Conservation (phyloP, 1,284 basidiomycete species). For the Phellopilus nigrolimitatus region DNA sequence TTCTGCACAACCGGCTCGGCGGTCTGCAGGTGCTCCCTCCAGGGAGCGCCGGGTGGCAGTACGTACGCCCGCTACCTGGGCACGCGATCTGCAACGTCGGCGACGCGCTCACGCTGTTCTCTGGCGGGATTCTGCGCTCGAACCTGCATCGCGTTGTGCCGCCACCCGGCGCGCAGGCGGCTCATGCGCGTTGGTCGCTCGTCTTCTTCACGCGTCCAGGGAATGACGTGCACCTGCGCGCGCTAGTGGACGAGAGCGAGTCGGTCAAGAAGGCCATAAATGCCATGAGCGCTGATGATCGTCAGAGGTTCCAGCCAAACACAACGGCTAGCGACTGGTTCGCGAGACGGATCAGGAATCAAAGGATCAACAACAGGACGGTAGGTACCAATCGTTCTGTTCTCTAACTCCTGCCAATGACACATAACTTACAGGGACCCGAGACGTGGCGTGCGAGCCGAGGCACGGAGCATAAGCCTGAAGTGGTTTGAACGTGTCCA, state of each 20-base stretch:
- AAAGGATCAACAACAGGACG: slow-evolving; percentile 41
- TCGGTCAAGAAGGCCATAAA: not conserved
- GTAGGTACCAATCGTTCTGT: slow-evolving; percentile 24
- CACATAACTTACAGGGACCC: slow-evolving; percentile 27
- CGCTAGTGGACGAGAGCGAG: slow-evolving; percentile 46
- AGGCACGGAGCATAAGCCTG: slow-evolving; percentile 32
- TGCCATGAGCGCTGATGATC: slow-evolving; percentile 9
- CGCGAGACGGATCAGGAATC: slow-evolving; percentile 39
- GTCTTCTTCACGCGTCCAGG: slow-evolving; percentile 62
- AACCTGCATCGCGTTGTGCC: slow-evolving; percentile 50
- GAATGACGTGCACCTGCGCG: slow-evolving; percentile 41
- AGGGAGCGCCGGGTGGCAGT: slow-evolving; percentile 61
- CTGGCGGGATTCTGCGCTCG: slow-evolving; percentile 52
- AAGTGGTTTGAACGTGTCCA: slow-evolving; percentile 21
- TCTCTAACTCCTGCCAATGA: not conserved
- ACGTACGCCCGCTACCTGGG: slow-evolving; percentile 57
- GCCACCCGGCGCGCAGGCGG: slow-evolving; percentile 42
- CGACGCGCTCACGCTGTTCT: slow-evolving; percentile 53
- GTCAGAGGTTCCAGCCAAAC: slow-evolving; percentile 17
- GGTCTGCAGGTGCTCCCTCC: slow-evolving; percentile 69
- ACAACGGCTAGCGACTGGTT: slow-evolving; percentile 47
- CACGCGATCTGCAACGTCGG: slow-evolving; percentile 60
- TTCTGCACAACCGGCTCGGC: slow-evolving; percentile 66
- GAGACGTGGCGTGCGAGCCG: slow-evolving; percentile 34
- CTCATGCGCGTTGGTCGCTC: slow-evolving; percentile 50